Conservation (phyloP, 163 green algal genomes). For the Smithsoniella earleae region DNA sequence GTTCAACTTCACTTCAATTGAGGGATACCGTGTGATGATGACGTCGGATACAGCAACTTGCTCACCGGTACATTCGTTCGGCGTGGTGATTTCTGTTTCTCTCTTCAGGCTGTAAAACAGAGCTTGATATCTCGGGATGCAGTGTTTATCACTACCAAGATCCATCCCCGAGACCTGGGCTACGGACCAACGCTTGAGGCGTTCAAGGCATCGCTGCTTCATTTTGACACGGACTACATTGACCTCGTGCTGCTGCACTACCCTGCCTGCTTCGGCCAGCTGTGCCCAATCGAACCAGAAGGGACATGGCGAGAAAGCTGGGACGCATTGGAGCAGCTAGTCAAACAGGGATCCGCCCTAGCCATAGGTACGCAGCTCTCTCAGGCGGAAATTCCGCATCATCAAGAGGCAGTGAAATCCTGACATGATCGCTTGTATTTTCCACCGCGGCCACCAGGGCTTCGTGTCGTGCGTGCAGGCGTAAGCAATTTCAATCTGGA, state of each 20-base stretch:
- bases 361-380: constrained; percentile 41
- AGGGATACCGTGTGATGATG: not conserved
- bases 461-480: constrained; percentile 39
- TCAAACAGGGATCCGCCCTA: constrained; percentile 40
- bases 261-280: constrained; percentile 52
- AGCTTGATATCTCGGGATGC: constrained; percentile 39
- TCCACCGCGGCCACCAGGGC: not conserved
- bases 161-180: constrained; percentile 66
- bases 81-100: not conserved
- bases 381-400: not conserved
- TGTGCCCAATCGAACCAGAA: constrained; percentile 46
- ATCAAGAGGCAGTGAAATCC: not conserved
- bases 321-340: constrained; percentile 56
- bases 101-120: constrained; percentile 10
- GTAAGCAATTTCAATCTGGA: constrained; percentile 72
- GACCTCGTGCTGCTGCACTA: constrained; percentile 82
- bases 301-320: constrained; percentile 61
- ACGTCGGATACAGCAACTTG: too few relatives aligned
- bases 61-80: not conserved
- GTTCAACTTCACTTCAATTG: not conserved
- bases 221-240: constrained; percentile 57
- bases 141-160: constrained; percentile 71
- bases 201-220: constrained; percentile 37
- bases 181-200: constrained; percentile 46
- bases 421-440: not conserved